Base-by-base conservation (phyloP, 164 flowering plant species). In the Annona cherimola region DNA sequence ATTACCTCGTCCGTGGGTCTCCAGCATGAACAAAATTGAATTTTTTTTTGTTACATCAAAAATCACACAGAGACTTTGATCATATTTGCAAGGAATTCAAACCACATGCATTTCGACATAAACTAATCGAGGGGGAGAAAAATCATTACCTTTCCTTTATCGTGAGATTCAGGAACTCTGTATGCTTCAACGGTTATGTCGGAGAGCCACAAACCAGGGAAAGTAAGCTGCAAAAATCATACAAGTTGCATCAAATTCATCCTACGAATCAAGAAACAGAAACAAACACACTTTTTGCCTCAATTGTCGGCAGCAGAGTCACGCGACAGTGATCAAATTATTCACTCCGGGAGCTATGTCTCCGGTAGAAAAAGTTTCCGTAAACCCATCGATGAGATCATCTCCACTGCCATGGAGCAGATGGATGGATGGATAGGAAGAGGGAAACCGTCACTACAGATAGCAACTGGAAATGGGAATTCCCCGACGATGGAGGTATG, bases 121-220 rank as follows among this genome's bases (percentile, higher is more conserved):
- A 14, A 40, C 12, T 11, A 1, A 86, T 82, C 19, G 82, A 9
- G 45, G 80, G 76, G 1, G 81, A 60, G 40, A 87, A 41, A 64
- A 41, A 44, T 5, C 14, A 18, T 59, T 43, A 70, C 73, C 73
- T 44, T 61, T 70, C 73, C 40, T 20, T 41, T 12, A 3, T 70
- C 66, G 45, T 46, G 67, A 19, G 26, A 1, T 12, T 70, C 73
- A 35, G 66, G 42, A 62, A 70, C 66, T 45, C 62, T 70, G 66
- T 70, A 70, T 7, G 66, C 43, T 26, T 70, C 66, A n/a, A 55
- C 57, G 9, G 73, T 44, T 43, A 70, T 62, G 26, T 61, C 66
- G 26, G 54, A 70, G 59, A 70, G 20, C 73, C 66, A 61, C 16
- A 70, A 45, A 70, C 73, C 73, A 44, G 70, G 70, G 41, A 68